Base-by-base conservation (phyloP, 257 asterid genomes). In the Gardenia jasminoides region DNA sequence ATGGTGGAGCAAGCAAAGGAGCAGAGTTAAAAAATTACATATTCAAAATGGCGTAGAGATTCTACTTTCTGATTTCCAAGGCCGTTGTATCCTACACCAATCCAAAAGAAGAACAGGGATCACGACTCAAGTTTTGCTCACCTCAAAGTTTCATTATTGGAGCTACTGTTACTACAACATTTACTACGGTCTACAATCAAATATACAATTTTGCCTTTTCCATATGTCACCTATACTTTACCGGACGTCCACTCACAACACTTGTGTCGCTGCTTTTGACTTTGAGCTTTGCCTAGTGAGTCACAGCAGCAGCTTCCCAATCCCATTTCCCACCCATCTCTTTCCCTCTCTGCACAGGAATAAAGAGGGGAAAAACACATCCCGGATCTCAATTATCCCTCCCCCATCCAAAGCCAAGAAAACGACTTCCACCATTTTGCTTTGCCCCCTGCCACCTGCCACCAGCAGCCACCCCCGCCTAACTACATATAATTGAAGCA, bases 251-350 rank as follows among this genome's bases (percentile, higher is more conserved):
- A 86, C 91, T 84, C 88, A 81, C 83, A 43, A 78, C 79, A 48
- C 24, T 36, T 36, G 62, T 79, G n/a, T 75, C 30, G 36, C 58
- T 12, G 68, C 83, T 83, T 85, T 87, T 87, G 84, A 83, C 89
- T 80, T 69, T 54, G 70, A 79, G 43, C 78, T 78, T 72, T 47
- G 82, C 71, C 80, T 6, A n/a, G n/a, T n/a, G n/a, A 43, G 85
- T n/a, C n/a, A n/a, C n/a, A n/a, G 83, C 81, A 89, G 84, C 85
- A 84, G 83, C 91, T 70, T 61, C 77, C 58, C 76, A 80, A 71
- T 3, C 3, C 76, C 74, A 79, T 36, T 3, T 36, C 41, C 4
- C 41, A 0, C 41, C n/a, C n/a, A n/a, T 36, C 41, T 36, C 41
- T 50, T 69, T 44, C 77, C 80, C 61, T 79, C 85, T 52, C 77